Conservation (phyloP, 352 stramenopile genomes). For the Globisporangium polare region DNA sequence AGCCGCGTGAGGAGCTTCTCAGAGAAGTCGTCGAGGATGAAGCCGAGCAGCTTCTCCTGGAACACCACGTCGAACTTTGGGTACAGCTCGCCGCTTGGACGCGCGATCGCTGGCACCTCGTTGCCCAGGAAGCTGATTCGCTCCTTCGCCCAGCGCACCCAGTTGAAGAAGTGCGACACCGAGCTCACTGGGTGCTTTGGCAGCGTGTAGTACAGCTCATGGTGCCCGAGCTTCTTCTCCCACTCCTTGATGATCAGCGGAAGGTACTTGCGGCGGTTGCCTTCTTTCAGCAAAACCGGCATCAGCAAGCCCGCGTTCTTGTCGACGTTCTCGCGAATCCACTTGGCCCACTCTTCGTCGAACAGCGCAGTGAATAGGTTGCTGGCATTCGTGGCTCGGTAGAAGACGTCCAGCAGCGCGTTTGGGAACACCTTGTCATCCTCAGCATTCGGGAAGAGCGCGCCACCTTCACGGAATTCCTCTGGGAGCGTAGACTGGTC, state of each 20-base stretch:
- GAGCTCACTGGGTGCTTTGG: slow-evolving; percentile 56
- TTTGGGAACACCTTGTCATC: slow-evolving; percentile 56
- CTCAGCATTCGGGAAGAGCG: slow-evolving; percentile 54
- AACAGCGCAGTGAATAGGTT: slow-evolving; percentile 63
- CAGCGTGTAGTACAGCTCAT: slow-evolving; percentile 63
- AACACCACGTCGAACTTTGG: slow-evolving; percentile 67
- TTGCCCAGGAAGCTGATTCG: slow-evolving; percentile 59
- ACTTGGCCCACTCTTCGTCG: slow-evolving; percentile 51
- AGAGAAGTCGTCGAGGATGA: slow-evolving; percentile 70
- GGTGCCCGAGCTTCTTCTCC: slow-evolving; percentile 51
- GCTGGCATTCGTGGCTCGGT: slow-evolving; percentile 35
- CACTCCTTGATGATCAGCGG: slow-evolving; percentile 48
- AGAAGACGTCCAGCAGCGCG: slow-evolving; percentile 59
- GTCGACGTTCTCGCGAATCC: slow-evolving; percentile 57
- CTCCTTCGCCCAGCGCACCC: slow-evolving; percentile 82
- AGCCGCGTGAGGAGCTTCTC: slow-evolving; percentile 43
- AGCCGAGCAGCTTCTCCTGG: slow-evolving; percentile 48
- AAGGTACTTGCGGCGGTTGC: slow-evolving; percentile 55
- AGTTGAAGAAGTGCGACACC: slow-evolving; percentile 70
- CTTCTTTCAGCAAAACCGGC: slow-evolving; percentile 31
- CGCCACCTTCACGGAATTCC: slow-evolving; percentile 52
- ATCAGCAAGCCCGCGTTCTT: slow-evolving; percentile 49
- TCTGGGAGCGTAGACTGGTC: slow-evolving; percentile 40
- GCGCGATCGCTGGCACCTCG: slow-evolving; percentile 37
- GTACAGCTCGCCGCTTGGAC: slow-evolving; percentile 46